Evolutionary conservation across 2,329 filamentous ascomycete species (phyloP).

Genomic region (Lojkania enalia): DNA sequence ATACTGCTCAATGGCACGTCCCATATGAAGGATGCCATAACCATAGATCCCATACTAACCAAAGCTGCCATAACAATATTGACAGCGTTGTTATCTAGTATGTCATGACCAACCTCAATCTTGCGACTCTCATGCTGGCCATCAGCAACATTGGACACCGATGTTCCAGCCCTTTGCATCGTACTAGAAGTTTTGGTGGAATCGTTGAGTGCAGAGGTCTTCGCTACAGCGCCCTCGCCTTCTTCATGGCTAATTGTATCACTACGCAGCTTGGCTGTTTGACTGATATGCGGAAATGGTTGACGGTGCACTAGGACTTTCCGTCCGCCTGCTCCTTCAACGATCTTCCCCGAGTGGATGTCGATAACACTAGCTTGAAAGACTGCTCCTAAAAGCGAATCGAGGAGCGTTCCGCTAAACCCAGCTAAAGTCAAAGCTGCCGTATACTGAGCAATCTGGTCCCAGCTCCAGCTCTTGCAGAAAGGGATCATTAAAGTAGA

Average conservation of each 20-base stretch:
- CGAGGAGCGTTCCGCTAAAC: conserved; percentile 76
- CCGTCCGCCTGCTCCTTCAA: conserved; percentile 79
- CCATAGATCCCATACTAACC: conserved; percentile 81
- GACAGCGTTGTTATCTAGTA: conserved; percentile 93
- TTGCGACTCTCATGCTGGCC: conserved; percentile 53
- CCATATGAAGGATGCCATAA: conserved; percentile 37
- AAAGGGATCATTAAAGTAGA: conserved; percentile 71
- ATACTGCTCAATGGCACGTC: conserved; percentile 34
- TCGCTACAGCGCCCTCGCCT: conserved; percentile 43
- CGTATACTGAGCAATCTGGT: conserved; percentile 45
- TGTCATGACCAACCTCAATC: conserved; percentile 66
- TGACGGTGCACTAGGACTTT: conserved; percentile 53
- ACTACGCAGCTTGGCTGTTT: conserved; percentile 36
- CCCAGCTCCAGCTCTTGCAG: conserved; percentile 53
- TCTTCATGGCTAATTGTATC: conserved; percentile 48
- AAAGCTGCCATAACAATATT: conserved; percentile 87
- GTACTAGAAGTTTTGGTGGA: conserved; percentile 34
- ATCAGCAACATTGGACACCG: conserved; percentile 31
- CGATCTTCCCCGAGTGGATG: conserved; percentile 78
- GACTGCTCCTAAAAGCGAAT: conserved; percentile 83
- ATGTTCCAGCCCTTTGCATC: conserved; percentile 34
- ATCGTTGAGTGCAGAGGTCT: conserved; percentile 34
- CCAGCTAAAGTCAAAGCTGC: conserved; percentile 71
- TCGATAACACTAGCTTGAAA: conserved; percentile 88
- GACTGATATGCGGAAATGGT: conserved; percentile 33